Conservation (phyloP, 305 asterid species). For the Rubia peregrina region DNA sequence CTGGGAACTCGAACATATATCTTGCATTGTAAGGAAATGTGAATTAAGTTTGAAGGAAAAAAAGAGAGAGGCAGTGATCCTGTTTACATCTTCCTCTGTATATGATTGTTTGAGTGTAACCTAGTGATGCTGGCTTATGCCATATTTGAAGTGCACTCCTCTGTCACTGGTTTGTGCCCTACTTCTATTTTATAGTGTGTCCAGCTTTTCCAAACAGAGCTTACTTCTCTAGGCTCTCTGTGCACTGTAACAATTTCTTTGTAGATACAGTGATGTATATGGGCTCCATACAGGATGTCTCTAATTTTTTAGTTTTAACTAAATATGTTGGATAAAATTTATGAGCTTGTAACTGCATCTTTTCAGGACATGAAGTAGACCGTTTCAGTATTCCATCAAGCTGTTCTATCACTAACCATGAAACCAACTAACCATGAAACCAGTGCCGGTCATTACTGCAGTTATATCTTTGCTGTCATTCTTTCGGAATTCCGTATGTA, state of each 20-base stretch:
- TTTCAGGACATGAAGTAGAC: slow-evolving; percentile 48
- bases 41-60: neutral
- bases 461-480: slow-evolving; percentile 72
- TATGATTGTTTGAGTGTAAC: neutral
- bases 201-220: neutral
- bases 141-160: neutral
- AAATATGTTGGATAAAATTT: neutral
- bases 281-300: neutral
- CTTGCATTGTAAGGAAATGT: neutral
- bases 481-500: slow-evolving; percentile 59
- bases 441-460: slow-evolving; percentile 70
- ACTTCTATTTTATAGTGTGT: neutral
- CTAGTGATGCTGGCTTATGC: neutral
- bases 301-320: neutral
- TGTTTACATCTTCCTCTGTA: neutral
- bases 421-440: slow-evolving; percentile 67
- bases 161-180: neutral
- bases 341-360: neutral
- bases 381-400: slow-evolving; percentile 52
- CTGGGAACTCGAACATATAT: neutral
- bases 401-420: slow-evolving; percentile 53
- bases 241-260: neutral
- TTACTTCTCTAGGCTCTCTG: neutral
- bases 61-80: neutral
- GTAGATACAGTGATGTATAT: neutral